Evolutionary conservation across 2,329 filamentous ascomycete species (phyloP), one percentile per base, ranked within the genome.

Genomic region (Trematosphaeria pertusa): DNA sequence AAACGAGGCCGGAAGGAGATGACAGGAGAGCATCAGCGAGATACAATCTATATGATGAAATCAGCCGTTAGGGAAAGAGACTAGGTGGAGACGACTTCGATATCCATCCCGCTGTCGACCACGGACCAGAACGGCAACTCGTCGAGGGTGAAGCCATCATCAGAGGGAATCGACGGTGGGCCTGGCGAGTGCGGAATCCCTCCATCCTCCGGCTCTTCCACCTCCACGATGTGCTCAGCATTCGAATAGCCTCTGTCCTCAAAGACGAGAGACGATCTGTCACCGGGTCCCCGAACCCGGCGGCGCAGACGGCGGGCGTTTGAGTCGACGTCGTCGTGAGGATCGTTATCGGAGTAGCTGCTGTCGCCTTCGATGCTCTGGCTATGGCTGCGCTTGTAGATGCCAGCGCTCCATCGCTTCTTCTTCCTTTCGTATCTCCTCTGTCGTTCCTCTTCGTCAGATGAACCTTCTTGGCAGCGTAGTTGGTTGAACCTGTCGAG

Each of bases 351-450:
- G 17, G 72, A 72, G 37, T 70, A 68, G 51, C 72, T 75, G 42
- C 70, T 70, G 39, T 77, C 73, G 40, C 73, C 74, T 54, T 73
- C 73, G 20, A 76, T 62, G 43, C 72, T 78, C 59, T 76, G 70
- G 50, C 73, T 76, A 59, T 78, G 71, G 35, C 64, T 74, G 34
- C 77, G 71, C 56, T 79, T 79, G 63, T 72, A 75, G 33, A 69
- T 61, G 7, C 73, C 70, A 17, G 66, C 61, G 36, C 73, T 75
- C 67, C 72, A 74, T 31, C 70, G 62, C 49, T 74, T 73, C 53
- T 73, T 75, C 50, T 72, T 73, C 30, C 58, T 61, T 44, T 54
- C 46, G 36, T 69, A 67, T 30, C 57, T 63, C 17, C 62, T 52
- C 46, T 62, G 55, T 39, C 63, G 54, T 45, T 64, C 56, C 36